Evolutionary conservation across 768 basidiomycete species (phyloP).

Genomic region (Macrocybe gigantea): DNA sequence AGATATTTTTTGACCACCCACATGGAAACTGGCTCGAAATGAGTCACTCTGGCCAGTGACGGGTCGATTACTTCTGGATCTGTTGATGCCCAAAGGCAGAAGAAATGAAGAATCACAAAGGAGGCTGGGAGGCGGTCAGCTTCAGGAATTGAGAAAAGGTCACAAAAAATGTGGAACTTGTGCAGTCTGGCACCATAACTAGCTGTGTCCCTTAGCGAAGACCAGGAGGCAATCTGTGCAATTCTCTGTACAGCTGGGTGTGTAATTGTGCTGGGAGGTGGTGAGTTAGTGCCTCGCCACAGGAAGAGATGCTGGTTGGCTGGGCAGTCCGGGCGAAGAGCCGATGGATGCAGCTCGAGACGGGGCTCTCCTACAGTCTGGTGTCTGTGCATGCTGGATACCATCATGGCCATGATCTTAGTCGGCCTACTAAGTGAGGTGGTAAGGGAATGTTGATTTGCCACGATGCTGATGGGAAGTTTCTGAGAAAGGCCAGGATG

Average conservation of each 20-base stretch:
- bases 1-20: constrained; percentile 4
- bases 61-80: constrained; percentile 1
- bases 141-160: constrained; percentile 3
- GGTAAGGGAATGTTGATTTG: constrained; percentile 9
- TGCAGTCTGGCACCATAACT: constrained; percentile 1
- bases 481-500: constrained; percentile 11
- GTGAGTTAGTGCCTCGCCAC: constrained; percentile 27
- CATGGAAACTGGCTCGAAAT: constrained; percentile 5
- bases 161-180: constrained; percentile 4
- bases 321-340: constrained; percentile 15
- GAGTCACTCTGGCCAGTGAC: not conserved
- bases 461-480: constrained; percentile 8
- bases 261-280: constrained; percentile 11
- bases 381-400: no score
- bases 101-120: constrained; percentile 1
- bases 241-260: constrained; percentile 1
- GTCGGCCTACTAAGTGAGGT: constrained; percentile 5
- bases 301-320: constrained; percentile 17
- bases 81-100: constrained; percentile 2
- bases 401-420: constrained; percentile 11
- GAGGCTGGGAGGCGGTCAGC: not conserved
- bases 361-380: no score
- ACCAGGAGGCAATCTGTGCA: not conserved
- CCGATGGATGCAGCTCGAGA: no score
- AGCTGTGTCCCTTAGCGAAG: not conserved